Conservation (phyloP, 2,329 filamentous ascomycete species). For the Cordyceps tenuipes region DNA sequence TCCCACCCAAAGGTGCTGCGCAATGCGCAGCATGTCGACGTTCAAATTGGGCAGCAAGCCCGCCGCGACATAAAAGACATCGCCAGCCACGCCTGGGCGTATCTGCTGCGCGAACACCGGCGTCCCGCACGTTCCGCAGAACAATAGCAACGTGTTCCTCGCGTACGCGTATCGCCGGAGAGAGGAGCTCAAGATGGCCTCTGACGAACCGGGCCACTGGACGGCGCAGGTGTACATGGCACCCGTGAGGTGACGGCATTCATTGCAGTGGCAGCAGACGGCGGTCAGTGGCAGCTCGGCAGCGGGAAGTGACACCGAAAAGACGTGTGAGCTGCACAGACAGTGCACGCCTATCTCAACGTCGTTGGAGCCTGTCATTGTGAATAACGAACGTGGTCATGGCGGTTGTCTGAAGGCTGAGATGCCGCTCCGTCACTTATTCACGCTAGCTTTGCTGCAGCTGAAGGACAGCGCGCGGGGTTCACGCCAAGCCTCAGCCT, state of each 20-base stretch:
- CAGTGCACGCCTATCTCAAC: conserved; percentile 23
- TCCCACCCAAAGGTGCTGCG: conserved; percentile 35
- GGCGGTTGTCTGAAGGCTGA: not conserved
- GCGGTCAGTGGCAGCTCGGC: conserved; percentile 33
- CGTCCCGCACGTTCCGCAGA: conserved; percentile 35
- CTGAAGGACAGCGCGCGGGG: not conserved
- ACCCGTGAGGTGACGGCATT: conserved; percentile 38
- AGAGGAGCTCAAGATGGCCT: conserved; percentile 17
- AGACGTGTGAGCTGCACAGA: conserved; percentile 35
- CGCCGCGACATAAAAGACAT: conserved; percentile 26
- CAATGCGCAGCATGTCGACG: conserved; percentile 23
- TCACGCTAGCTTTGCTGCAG: not conserved
- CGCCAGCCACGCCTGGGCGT: not conserved
- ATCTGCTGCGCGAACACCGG: conserved; percentile 33
- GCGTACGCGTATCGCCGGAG: conserved; percentile 30
- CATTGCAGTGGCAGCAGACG: conserved; percentile 38
- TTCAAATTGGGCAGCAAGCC: conserved; percentile 28
- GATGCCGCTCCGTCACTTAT: not conserved
- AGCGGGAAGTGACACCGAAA: conserved; percentile 25
- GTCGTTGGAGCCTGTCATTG: not conserved
- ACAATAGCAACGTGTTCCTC: conserved; percentile 24
- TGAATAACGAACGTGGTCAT: not conserved
- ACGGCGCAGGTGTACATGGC: conserved; percentile 31
- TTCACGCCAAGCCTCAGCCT: not conserved
- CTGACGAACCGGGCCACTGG: conserved; percentile 28